Evolutionary conservation across 345 rosid genomes (phyloP), one percentile per base, ranked within the genome.

Genomic region (Boechera retrofracta): DNA sequence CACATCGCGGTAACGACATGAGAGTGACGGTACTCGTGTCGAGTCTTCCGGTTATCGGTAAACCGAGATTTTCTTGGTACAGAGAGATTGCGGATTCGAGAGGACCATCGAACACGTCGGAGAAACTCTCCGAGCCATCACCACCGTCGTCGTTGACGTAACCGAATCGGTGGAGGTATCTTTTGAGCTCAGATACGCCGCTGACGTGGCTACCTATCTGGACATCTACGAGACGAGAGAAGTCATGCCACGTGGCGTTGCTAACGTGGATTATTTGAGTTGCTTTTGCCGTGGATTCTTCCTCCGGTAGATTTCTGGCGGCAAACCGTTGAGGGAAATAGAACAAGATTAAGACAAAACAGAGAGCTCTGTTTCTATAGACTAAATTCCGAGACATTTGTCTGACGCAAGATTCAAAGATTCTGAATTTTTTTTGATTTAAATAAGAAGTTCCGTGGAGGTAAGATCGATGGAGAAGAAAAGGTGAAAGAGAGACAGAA

Each of bases 181-280:
- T 79, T 85, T 95, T 95, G 58, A 95, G 91, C 68, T 91, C 94
- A 0, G 94, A 87, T 78, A 95, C 91, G 83, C 99, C 98, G 57
- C 44, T 76, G 71, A 89, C 86, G 55, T 81, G 82, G 86, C 87
- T 85, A 4, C 98, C 98, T 66, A 73, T 64, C 31, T 82, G 89
- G 63, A 86, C 92, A 52, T 92, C 96, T 0, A 87, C 82, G 65
- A 91, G 84, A 74, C 87, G 94, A 35, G 73, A 54, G 71, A 95
- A 95, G 13, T 82, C 80, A n/a, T 66, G 85, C 99, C 97, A 92
- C 53, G 97, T 89, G 84, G 85, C 52, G 77, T 83, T 86, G 81
- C 85, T 79, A 80, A 78, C 82, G 49, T 72, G 78, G 74, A 66
- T 42, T 41, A 49, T 62, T 41, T 75, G 73, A 32, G 86, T 72